Evolutionary conservation across 2,329 filamentous ascomycete genomes (phyloP).

Genomic region (Aspergillus awamori): DNA sequence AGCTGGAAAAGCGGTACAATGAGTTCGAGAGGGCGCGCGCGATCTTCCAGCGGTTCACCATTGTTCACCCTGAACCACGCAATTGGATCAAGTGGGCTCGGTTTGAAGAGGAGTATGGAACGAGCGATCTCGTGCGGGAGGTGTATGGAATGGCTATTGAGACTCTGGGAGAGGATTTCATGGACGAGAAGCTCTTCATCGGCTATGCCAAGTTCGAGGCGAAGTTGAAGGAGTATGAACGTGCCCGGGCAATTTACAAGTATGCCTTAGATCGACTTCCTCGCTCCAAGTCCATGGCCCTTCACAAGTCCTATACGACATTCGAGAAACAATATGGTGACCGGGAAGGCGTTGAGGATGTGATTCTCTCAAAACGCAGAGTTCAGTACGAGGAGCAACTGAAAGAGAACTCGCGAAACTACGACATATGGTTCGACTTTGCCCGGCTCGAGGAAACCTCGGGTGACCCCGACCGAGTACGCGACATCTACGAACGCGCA

Average conservation of each 20-base stretch:
- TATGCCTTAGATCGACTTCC: conserved; percentile 91
- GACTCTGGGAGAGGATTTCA: conserved; percentile 87
- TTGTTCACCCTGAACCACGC: conserved; percentile 88
- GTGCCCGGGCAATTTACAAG: conserved; percentile 92
- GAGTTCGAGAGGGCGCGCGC: conserved; percentile 88
- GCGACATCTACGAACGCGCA: conserved; percentile 92
- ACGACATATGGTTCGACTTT: conserved; percentile 97
- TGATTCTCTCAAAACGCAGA: conserved; percentile 89
- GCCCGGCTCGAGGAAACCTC: conserved; percentile 85
- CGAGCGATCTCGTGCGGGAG: conserved; percentile 85
- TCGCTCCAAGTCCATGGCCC: conserved; percentile 76
- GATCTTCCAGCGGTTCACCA: conserved; percentile 87
- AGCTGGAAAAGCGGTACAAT: conserved; percentile 91
- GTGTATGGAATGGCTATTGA: conserved; percentile 90
- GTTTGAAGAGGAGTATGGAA: conserved; percentile 95
- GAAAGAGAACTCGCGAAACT: conserved; percentile 92
- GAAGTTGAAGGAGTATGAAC: conserved; percentile 92
- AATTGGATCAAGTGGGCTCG: conserved; percentile 99
- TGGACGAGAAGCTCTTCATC: conserved; percentile 94
- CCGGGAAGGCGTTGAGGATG: conserved; percentile 88
- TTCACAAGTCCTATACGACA: conserved; percentile 94
- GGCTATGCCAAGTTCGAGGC: conserved; percentile 94
- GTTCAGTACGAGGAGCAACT: conserved; percentile 94
- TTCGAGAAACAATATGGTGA: conserved; percentile 99
- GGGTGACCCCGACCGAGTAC: conserved; percentile 77